A percentile compares a stretch with the other conserved stretches of the same genome.
Evolutionary conservation across 108 stramenopile genomes (phyloP).

Genomic region (Cyclotella baltica): DNA sequence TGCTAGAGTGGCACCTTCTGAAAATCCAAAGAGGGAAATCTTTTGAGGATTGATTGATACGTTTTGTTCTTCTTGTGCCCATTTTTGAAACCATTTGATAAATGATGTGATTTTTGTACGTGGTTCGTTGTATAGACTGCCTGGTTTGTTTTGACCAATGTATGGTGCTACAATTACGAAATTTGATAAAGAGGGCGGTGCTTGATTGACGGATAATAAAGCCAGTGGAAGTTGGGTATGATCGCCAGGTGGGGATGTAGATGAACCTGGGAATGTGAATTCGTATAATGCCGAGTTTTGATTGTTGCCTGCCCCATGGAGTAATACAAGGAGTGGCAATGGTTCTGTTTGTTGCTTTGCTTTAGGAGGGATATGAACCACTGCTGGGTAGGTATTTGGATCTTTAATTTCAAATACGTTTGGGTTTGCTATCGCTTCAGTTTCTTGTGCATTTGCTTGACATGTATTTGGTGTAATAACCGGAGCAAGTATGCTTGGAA

Average conservation of each 20-base stretch:
- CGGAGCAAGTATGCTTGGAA: neutral
- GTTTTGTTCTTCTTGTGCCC: conserved; percentile 20
- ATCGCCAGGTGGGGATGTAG: conserved; percentile 59
- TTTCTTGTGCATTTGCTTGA: neutral
- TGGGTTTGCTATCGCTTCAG: neutral
- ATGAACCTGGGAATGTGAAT: conserved; percentile 53
- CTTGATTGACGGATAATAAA: conserved; percentile 57
- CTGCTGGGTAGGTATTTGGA: conserved; percentile 70
- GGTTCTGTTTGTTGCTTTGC: neutral
- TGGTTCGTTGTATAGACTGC: conserved; percentile 79
- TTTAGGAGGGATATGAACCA: conserved; percentile 61
- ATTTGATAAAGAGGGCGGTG: conserved; percentile 59
- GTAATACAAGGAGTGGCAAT: conserved; percentile 70
- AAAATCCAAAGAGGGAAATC: conserved; percentile 80
- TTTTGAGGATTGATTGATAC: conserved; percentile 54
- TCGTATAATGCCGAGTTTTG: conserved; percentile 59
- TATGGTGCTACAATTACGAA: conserved; percentile 83
- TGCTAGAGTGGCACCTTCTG: conserved; percentile 83
- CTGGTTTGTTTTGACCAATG: conserved; percentile 55
- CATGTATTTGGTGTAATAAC: neutral
- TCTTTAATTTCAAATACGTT: conserved; percentile 60
- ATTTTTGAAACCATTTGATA: conserved; percentile 59
- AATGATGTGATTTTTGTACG: conserved; percentile 69
- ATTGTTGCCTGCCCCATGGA: conserved; percentile 83
- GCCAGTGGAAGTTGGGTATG: conserved; percentile 79